phyloP scores from a whole-genome alignment of 768 basidiomycete genomes.

The Leccinum olivaceopallidum region DNA sequence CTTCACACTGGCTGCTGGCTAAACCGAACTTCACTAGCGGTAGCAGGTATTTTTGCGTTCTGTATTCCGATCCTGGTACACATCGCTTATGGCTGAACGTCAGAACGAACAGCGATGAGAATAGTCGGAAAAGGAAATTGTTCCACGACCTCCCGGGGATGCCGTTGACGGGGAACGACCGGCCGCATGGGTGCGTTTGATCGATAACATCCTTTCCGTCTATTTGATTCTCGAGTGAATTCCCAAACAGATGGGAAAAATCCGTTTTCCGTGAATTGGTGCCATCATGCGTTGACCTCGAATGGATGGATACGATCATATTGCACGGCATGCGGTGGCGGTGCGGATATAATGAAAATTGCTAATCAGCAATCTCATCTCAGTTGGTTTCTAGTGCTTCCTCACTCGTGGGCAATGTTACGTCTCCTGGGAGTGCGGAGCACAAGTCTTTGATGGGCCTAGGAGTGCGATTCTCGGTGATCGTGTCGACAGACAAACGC shows the following conservation, averaged over 20 bases:
- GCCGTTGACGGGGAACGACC: conserved; percentile 12
- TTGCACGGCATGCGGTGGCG: conserved; percentile 30
- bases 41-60: conserved; percentile 8
- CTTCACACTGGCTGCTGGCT: conserved; percentile 1
- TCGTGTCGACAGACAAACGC: conserved; percentile 5
- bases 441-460: conserved; percentile 17
- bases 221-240: not conserved
- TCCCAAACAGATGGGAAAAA: conserved; percentile 2
- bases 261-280: conserved; percentile 22
- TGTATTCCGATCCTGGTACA: not conserved
- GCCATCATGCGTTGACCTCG: conserved; percentile 22
- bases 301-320: conserved; percentile 22
- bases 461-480: conserved; percentile 23
- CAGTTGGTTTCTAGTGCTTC: conserved; percentile 28
- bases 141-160: conserved; percentile 21
- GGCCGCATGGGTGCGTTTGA: conserved; percentile 11
- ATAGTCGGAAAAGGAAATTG: not conserved
- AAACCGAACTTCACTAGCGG: conserved; percentile 8
- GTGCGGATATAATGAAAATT: conserved; percentile 30
- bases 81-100: not conserved
- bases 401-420: conserved; percentile 29
- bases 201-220: conserved; percentile 3
- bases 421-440: conserved; percentile 26
- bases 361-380: conserved; percentile 27
- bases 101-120: conserved; percentile 7